A percentile compares a stretch with the other conserved stretches of the same genome.
Evolutionary conservation across 345 rosid species (phyloP).

Genomic region (Physaria fendleri): DNA sequence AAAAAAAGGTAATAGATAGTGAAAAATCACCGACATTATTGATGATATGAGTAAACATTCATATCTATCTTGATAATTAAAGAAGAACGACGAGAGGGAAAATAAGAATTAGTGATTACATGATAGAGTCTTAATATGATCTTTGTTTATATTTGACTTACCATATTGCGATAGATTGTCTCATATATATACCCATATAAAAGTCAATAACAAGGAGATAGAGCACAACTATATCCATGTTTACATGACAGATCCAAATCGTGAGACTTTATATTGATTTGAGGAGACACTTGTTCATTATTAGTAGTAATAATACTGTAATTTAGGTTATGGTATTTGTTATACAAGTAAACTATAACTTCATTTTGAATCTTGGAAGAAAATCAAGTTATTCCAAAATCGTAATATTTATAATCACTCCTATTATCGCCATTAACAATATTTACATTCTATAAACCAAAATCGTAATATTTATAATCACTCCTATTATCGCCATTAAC

Average conservation of each 20-base stretch:
- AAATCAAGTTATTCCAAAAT: no score
- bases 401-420: no score
- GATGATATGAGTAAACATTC: conserved; percentile 9
- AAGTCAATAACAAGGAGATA: no score
- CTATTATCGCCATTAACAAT: no score
- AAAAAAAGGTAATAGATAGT: conserved; percentile 21
- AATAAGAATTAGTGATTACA: conserved; percentile 20
- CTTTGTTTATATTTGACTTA: conserved; percentile 20
- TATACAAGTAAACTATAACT: no score
- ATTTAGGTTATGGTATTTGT: no score
- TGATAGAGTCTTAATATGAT: conserved; percentile 2
- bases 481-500: no score
- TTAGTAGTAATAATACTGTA: no score
- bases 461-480: no score
- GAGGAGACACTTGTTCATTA: background rate
- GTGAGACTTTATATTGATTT: background rate
- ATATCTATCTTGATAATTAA: background rate
- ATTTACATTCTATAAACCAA: no score
- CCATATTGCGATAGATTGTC: background rate
- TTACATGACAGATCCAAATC: background rate
- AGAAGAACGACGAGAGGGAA: conserved; percentile 7
- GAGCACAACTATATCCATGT: no score
- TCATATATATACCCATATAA: conserved; percentile 1
- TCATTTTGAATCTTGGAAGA: no score
- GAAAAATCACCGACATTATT: conserved; percentile 20